Percentiles rank a stretch among this genome's conserved stretches.
phyloP scores from a whole-genome alignment of 805 yeast species.

The Cyberlindnera xylosilytica region DNA sequence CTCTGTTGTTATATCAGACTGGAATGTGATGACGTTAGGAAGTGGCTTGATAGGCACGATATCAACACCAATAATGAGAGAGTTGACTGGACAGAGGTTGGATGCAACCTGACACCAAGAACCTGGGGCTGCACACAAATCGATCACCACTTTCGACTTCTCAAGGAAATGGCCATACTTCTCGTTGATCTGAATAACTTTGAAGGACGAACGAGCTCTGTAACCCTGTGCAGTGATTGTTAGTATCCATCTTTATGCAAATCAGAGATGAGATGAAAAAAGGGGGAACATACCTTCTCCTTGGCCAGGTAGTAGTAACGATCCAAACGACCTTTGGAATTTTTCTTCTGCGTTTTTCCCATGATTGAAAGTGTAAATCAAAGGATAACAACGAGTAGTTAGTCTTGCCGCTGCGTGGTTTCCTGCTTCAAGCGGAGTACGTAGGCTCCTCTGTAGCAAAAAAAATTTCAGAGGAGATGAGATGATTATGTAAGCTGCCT shows the following conservation, averaged over 20 bases:
- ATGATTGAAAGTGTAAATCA: conserved; percentile 31
- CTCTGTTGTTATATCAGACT: conserved; percentile 96
- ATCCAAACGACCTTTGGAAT: conserved; percentile 98
- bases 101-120: conserved; percentile 99
- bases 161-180: conserved; percentile 94
- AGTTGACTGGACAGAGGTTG: conserved; percentile 85
- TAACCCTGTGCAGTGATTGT: conserved; percentile 51
- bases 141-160: conserved; percentile 92
- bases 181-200: conserved; percentile 90
- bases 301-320: conserved; percentile 94
- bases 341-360: conserved; percentile 94
- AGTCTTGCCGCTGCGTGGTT: background rate
- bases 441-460: background rate
- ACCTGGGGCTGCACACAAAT: conserved; percentile 98
- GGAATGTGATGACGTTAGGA: conserved; percentile 92
- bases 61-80: conserved; percentile 97
- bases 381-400: background rate
- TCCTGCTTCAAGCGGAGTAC: background rate
- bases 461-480: conserved; percentile 11
- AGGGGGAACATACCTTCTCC: conserved; percentile 53
- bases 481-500: background rate
- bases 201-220: conserved; percentile 98
- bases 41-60: conserved; percentile 95
- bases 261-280: background rate
- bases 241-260: background rate